Evolutionary conservation across 225 moss, liverwort and hornwort species (phyloP), one percentile per base, ranked within the genome.

Genomic region (Ulota crispa): DNA sequence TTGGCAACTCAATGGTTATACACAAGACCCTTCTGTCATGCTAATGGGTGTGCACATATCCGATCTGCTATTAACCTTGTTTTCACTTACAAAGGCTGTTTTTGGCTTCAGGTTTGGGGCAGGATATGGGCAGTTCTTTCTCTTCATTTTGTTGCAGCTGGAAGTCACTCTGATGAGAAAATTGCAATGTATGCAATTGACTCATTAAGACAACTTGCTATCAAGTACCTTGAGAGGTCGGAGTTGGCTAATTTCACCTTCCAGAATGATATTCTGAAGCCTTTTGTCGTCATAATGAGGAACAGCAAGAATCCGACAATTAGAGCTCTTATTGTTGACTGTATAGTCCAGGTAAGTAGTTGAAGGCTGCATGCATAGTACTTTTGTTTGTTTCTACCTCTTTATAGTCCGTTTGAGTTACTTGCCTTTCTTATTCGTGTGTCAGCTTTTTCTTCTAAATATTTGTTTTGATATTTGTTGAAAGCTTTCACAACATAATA

Each of bases 131-230:
- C 94, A 55, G 94, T 99, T 59, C 85, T 99, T 43, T 96, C 99
- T 11, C 70, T 92, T 62, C 99, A 99, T 86, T 99, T 99, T 85
- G 93, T 99, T 81, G 91, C 99, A 74, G 99, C 99, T 73, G 99
- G 96, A 81, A 96, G 96, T 87, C 96, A 99, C 75, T 91, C 87
- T 31, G 99, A 99, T 80, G 96, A 99, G 87, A 93, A 93, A 77
- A 99, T 99, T 89, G 91, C 96, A 12, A 96, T 99, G 96, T 99
- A 99, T 84, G 99, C 96, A 37, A 99, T 99, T 79, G 96, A 99
- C 78, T 96, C 99, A 15, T 85, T 99, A 80, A 89, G 96, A 76
- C 99, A 99, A 84, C 96, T 99, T 76, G 93, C 92, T 45, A 91
- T 99, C 64, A 99, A 99, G 89, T 99, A 96, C 75, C 96, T 99